phyloP scores from a whole-genome alignment of 192 early-diverging fungal species.

The Dissophora ornata region DNA sequence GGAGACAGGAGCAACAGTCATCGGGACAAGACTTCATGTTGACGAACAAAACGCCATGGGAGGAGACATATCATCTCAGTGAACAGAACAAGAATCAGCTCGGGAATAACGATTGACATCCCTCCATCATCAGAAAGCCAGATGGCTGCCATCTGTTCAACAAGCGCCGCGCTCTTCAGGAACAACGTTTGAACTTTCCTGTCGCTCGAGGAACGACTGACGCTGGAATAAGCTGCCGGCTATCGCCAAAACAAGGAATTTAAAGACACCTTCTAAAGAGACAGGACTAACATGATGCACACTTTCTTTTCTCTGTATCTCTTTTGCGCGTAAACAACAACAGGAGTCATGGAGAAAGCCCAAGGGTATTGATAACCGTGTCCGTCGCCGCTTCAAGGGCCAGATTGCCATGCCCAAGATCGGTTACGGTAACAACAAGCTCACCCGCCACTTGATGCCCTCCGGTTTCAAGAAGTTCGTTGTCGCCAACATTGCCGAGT shows the following conservation, averaged over 20 bases:
- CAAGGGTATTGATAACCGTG: constrained; percentile 99
- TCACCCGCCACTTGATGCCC: constrained; percentile 96
- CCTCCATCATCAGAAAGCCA: no score
- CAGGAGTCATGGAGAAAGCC: constrained; percentile 99
- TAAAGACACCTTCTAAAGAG: not conserved
- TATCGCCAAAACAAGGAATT: no score
- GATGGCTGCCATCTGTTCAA: no score
- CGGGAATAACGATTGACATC: no score
- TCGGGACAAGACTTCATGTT: not conserved
- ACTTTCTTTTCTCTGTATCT: constrained; percentile 3
- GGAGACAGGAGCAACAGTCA: not conserved
- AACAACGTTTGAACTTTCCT: no score
- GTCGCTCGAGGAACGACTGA: no score
- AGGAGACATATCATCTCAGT: no score
- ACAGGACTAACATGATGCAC: constrained; percentile 20
- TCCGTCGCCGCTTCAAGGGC: constrained; percentile 98
- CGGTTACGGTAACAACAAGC: constrained; percentile 98
- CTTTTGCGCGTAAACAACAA: constrained; percentile 5
- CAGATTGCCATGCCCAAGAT: constrained; percentile 99
- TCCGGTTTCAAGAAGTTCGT: constrained; percentile 99
- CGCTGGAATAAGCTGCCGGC: no score
- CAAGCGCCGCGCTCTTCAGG: no score
- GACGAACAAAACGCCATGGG: not conserved
- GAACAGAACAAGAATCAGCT: no score
- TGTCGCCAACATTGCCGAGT: constrained; percentile 90